Conservation (phyloP, 2,329 filamentous ascomycete genomes). For the Colletotrichum cereale region DNA sequence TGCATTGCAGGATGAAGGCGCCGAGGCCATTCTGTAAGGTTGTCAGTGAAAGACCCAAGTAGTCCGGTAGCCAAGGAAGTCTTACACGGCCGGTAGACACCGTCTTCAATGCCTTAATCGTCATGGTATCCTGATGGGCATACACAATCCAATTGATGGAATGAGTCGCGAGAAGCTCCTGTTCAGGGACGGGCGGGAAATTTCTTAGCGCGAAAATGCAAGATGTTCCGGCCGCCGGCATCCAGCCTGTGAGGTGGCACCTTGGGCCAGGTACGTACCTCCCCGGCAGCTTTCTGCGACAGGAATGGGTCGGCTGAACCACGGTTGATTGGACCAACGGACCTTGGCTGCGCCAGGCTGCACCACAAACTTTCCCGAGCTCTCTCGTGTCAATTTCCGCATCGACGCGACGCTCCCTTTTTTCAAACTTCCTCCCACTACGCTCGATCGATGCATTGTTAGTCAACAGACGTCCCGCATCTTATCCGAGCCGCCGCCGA, state of each 20-base stretch:
- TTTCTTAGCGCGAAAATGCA: constrained; percentile 37
- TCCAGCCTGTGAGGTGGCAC: constrained; percentile 3
- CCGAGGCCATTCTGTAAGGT: constrained; percentile 87
- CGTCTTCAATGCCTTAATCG: constrained; percentile 65
- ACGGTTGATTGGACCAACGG: constrained; percentile 12
- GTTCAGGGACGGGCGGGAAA: constrained; percentile 25
- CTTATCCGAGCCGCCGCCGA: neutral
- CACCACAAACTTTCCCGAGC: constrained; percentile 36
- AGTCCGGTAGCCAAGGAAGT: neutral
- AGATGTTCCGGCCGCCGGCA: constrained; percentile 20
- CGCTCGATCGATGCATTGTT: constrained; percentile 5
- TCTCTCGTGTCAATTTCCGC: constrained; percentile 31
- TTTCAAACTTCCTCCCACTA: neutral
- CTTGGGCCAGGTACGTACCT: constrained; percentile 27
- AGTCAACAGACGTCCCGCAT: constrained; percentile 14
- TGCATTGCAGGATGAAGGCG: constrained; percentile 97
- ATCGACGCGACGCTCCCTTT: constrained; percentile 26
- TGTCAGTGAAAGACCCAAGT: constrained; percentile 1
- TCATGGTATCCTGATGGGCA: constrained; percentile 56
- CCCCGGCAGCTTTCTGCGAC: neutral
- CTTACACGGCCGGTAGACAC: constrained; percentile 67
- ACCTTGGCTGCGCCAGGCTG: constrained; percentile 14
- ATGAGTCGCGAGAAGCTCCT: constrained; percentile 25
- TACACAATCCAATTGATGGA: constrained; percentile 28
- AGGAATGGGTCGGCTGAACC: constrained; percentile 25